Percentiles rank a stretch among this genome's conserved stretches.
phyloP scores from a whole-genome alignment of 2,329 filamentous ascomycete species.

The Monosporascus sp. region DNA sequence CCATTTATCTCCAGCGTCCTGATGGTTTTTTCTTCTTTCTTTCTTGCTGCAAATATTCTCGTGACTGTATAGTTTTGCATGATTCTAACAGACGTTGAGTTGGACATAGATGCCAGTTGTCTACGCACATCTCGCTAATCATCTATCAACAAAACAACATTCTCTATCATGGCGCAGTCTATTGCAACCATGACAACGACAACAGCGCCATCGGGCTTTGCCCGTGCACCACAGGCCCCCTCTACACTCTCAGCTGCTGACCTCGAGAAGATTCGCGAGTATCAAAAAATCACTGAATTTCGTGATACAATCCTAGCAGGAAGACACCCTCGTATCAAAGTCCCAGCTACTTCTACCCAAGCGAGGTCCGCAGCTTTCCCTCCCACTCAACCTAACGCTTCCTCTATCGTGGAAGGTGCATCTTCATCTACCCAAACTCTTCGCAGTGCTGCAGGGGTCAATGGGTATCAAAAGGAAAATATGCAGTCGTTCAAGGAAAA shows the following conservation, averaged over 20 bases:
- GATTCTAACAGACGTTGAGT: background rate
- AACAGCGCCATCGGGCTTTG: constrained; percentile 11
- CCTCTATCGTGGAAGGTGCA: constrained; percentile 17
- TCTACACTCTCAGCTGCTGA: constrained; percentile 28
- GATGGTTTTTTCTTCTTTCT: background rate
- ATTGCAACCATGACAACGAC: constrained; percentile 6
- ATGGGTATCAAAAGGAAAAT: constrained; percentile 25
- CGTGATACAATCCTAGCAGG: constrained; percentile 77
- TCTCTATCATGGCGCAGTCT: constrained; percentile 19
- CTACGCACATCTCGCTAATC: background rate
- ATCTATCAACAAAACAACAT: background rate
- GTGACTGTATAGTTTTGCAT: background rate
- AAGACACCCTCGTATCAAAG: constrained; percentile 60
- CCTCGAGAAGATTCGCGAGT: constrained; percentile 59
- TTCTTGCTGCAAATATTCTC: background rate
- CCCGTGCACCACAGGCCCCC: constrained; percentile 10
- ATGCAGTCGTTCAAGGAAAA: constrained; percentile 31
- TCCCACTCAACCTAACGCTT: constrained; percentile 16
- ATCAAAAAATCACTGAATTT: constrained; percentile 75
- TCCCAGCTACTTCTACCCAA: constrained; percentile 31
- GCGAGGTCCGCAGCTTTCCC: constrained; percentile 16
- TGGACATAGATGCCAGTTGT: background rate
- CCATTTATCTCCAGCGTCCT: background rate
- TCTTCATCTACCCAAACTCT: constrained; percentile 9
- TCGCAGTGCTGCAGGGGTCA: constrained; percentile 15